Evolutionary conservation across 192 early-diverging fungal species (phyloP), one percentile per base, ranked within the genome.

Genomic region (Dissophora ornata): DNA sequence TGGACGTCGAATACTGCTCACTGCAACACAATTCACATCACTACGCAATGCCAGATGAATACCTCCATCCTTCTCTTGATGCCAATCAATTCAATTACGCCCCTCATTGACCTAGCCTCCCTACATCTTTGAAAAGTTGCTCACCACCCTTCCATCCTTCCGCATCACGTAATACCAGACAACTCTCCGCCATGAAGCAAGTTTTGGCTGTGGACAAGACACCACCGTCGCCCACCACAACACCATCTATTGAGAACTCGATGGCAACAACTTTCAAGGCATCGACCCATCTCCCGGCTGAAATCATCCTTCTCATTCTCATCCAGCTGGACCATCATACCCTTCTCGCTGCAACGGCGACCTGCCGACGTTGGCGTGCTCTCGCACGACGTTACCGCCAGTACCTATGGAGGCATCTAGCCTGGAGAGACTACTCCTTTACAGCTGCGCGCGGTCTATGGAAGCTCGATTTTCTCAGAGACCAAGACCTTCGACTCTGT

Each of bases 251-350:
- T 59, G 5, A 12, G 22, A 46, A 22, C 57, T 29, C 40, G 11
- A 4, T 2, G 13, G n/a, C 22, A 38, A 42, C 16, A 4, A n/a
- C 5, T 21, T 34, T 24, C 51, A 54, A 42, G 15, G 11, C 16
- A 28, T 11, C 44, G 10, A n/a, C n/a, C 2, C 62, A 25, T 25
- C 59, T 74, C 6, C 70, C 70, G 1, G 59, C 56, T 1, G 70
- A 74, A 58, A 65, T 74, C 49, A 51, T 74, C 41, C 54, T 74
- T 13, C 46, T 65, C 46, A 65, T 74, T 26, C 56, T 74, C 36
- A 34, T 57, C 24, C 55, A 64, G 32, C 70, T 74, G 29, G 70
- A 74, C 49, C 61, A 56, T 32, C 54, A 24, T 8, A 74, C 70
- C n/a, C 33, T 74, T 49, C 55, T 74, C 15, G 25, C 32, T 18